Base-by-base conservation (phyloP, 2,329 filamentous ascomycete species). In the Botrytis elliptica region DNA sequence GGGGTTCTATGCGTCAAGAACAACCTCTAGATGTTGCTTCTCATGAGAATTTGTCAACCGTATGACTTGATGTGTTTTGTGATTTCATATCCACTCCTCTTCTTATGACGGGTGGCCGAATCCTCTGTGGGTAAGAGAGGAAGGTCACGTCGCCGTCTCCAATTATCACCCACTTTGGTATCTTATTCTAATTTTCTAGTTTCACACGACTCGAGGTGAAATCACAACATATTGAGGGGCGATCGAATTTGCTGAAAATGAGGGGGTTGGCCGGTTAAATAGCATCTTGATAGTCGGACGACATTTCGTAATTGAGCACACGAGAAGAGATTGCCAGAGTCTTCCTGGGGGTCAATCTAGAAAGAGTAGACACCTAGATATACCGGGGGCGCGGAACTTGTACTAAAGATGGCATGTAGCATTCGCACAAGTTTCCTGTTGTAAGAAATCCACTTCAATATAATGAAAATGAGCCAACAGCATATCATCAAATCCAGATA, bases 121-220 rank as follows among this genome's bases (percentile, higher is more conserved):
- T 42, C 22, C 18, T 29, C 66, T 68, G 25, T 25, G 66, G 49
- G 36, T 3, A 33, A 29, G 29, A 33, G 25, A 12, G 25, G 49
- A 57, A 25, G 5, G 25, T 42, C n/a, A 68, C 9, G n/a, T 57
- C 49, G 46, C 33, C 65, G 38, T 33, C 36, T 68, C 66, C 49
- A 57, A 68, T 68, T n/a, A 33, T 42, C 66, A 42, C 25, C 49
- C 29, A 68, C n/a, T 57, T 42, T 20, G 36, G 63, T 38, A 42
- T 49, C 16, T 49, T 36, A 68, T 57, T 18, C 5, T 20, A 20
- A 42, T 42, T 57, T 57, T 38, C 49, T 42, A 33, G 49, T 68
- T 42, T 57, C 66, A 68, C 66, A 68, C 49, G n/a, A 57, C 66
- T 42, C 29, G 18, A 57, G 49, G 40, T 68, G 25, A 68, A 22